Percentiles rank a stretch among this genome's conserved stretches.
Conservation (phyloP, 805 yeast species). For the Candida nemodendra region DNA sequence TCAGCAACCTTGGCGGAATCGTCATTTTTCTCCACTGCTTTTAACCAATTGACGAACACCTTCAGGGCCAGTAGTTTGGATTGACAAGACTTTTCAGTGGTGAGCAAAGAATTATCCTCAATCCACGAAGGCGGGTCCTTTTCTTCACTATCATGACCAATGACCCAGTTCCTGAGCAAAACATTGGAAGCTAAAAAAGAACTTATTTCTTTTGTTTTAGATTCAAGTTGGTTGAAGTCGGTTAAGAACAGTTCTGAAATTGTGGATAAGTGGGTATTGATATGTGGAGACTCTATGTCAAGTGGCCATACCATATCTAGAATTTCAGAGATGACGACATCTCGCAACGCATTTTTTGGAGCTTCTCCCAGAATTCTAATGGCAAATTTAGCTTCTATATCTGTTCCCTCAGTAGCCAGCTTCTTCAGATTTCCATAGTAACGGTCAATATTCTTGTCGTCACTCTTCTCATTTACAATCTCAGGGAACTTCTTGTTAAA, state of each 20-base stretch:
- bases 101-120: slow-evolving; percentile 21
- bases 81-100: slow-evolving; percentile 16
- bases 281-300: slow-evolving; percentile 33
- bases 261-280: slow-evolving; percentile 57
- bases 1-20: slow-evolving; percentile 46
- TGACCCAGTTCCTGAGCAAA: slow-evolving; percentile 49
- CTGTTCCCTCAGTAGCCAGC: slow-evolving; percentile 51
- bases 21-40: slow-evolving; percentile 32
- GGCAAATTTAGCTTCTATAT: slow-evolving; percentile 64
- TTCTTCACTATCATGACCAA: slow-evolving; percentile 50
- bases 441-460: slow-evolving; percentile 23
- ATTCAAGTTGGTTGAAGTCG: slow-evolving; percentile 46
- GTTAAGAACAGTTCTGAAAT: slow-evolving; percentile 57
- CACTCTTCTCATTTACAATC: slow-evolving; percentile 32
- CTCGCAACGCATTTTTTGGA: slow-evolving; percentile 36
- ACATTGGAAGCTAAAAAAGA: slow-evolving; percentile 59
- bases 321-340: slow-evolving; percentile 38
- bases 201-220: slow-evolving; percentile 57
- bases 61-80: slow-evolving; percentile 43
- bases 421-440: slow-evolving; percentile 46
- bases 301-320: slow-evolving; percentile 51
- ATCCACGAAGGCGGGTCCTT: slow-evolving; percentile 29
- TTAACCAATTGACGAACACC: slow-evolving; percentile 58
- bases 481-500: slow-evolving; percentile 52
- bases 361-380: slow-evolving; percentile 52